Percentiles rank a stretch among this genome's conserved stretches.
phyloP scores from a whole-genome alignment of 2,329 filamentous ascomycete species.

The Zasmidium citrigriseum region DNA sequence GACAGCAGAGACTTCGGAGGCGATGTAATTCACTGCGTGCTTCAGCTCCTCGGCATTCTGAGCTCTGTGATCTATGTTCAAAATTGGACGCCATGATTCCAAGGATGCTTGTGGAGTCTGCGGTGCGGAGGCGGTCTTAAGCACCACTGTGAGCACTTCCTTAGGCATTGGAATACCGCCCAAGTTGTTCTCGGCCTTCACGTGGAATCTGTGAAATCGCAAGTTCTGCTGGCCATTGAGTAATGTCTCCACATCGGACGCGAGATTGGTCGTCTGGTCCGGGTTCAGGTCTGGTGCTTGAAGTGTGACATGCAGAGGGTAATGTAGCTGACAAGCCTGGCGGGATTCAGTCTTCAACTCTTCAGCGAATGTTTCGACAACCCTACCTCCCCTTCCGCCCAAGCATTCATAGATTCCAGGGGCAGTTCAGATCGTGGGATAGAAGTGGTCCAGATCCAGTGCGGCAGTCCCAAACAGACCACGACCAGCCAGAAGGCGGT shows the following conservation, averaged over 20 bases:
- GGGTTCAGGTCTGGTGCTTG: conserved; percentile 67
- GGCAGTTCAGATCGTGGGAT: conserved; percentile 87
- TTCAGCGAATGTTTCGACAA: background rate
- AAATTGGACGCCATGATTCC: conserved; percentile 67
- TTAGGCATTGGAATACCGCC: conserved; percentile 35
- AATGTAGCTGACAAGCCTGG: conserved; percentile 83
- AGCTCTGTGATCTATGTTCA: conserved; percentile 76
- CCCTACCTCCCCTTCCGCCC: conserved; percentile 90
- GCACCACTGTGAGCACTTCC: conserved; percentile 66
- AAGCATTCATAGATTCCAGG: conserved; percentile 80
- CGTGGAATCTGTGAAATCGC: conserved; percentile 76
- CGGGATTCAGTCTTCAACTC: background rate
- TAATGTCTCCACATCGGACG: conserved; percentile 80
- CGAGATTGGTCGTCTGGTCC: conserved; percentile 69
- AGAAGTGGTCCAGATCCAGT: conserved; percentile 95
- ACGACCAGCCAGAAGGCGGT: conserved; percentile 90
- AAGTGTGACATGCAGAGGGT: conserved; percentile 80
- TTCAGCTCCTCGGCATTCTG: conserved; percentile 66
- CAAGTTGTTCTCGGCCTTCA: conserved; percentile 38
- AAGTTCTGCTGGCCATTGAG: conserved; percentile 87
- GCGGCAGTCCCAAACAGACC: conserved; percentile 77
- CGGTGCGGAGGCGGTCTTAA: conserved; percentile 62
- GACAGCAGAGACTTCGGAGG: conserved; percentile 71
- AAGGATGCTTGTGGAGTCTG: conserved; percentile 60
- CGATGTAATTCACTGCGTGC: conserved; percentile 74